Evolutionary conservation across 306 rosid genomes (phyloP).

Genomic region (Begonia loranthoides): DNA sequence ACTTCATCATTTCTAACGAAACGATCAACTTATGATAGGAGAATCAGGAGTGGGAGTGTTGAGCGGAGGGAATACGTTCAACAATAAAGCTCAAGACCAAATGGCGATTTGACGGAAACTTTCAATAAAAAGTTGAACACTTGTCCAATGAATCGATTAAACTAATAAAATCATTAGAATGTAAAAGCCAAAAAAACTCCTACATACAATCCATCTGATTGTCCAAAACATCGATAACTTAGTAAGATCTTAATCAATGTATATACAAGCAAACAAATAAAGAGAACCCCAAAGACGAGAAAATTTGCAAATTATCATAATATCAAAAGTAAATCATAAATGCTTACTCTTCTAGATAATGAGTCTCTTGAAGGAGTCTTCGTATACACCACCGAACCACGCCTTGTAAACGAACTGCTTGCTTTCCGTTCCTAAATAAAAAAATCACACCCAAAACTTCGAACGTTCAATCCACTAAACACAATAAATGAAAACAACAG

Average conservation of each 20-base stretch:
- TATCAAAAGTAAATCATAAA: neutral
- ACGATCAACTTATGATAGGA: neutral
- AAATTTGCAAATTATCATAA: conserved; percentile 1
- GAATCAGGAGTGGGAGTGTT: too few relatives aligned
- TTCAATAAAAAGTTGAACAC: too few relatives aligned
- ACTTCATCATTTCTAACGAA: neutral
- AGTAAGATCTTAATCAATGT: too few relatives aligned
- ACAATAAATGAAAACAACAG: neutral
- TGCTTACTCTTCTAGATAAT: conserved; percentile 44
- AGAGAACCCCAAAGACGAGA: neutral
- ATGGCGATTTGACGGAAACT: too few relatives aligned
- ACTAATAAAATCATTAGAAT: neutral
- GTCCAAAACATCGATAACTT: too few relatives aligned
- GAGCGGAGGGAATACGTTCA: too few relatives aligned
- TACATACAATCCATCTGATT: too few relatives aligned
- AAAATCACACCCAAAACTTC: conserved; percentile 3
- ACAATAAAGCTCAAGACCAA: too few relatives aligned
- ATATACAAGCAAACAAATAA: neutral
- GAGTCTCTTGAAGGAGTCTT: conserved; percentile 86
- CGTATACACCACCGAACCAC: conserved; percentile 79
- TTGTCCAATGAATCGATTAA: too few relatives aligned
- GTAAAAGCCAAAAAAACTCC: too few relatives aligned
- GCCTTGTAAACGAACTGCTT: conserved; percentile 72
- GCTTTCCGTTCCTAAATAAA: conserved; percentile 68
- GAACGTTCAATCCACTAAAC: conserved; percentile 1